Evolutionary conservation across 495 filamentous ascomycete genomes (phyloP), one percentile per base, ranked within the genome.

Genomic region (Penicillium psychrofluorescens): DNA sequence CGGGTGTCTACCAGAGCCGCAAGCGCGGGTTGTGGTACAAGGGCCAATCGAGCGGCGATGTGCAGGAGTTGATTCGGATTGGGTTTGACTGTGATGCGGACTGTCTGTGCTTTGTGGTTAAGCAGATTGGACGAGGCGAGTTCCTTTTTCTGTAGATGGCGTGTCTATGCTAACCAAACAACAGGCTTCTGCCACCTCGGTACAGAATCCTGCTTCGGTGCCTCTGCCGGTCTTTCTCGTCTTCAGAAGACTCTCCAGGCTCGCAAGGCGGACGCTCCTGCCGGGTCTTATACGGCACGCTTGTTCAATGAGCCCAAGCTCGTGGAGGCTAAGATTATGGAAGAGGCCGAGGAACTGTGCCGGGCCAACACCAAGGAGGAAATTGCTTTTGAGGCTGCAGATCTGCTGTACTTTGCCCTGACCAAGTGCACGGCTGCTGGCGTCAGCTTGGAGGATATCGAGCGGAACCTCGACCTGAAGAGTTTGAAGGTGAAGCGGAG

Each of bases 11-110:
- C 60, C 89, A 95, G 62, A 95, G 88, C 61, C 76, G 92, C 30
- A 95, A 95, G 71, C 81, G 91, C 6, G 90, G 91, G 2, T 66
- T 98, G 16, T 98, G 92, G 92, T 88, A 94, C 67, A 98, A 98
- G 66, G 92, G 92, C 15, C 87, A 90, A 30, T 89, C 84, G 8
- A 95, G 90, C 40, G 94, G 92, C 22, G 90, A 96, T 61, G 84
- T 83, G 1, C 92, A 98, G 61, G 82, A 96, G 59, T 68, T 98
- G 40, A 74, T 96, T 15, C 80, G 79, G 31, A 81, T 98, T 51
- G 83, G 86, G 4, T 64, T 86, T 16, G 92, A 98, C 57, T 98
- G 92, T 62, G 92, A 98, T 60, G 80, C 83, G 44, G 92, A 98
- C 66, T 94, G 90, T 46, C 64, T 98, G 46, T 81, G 84, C 40